A percentile compares a stretch with the other conserved stretches of the same genome.
phyloP scores from a whole-genome alignment of 1,139 yeast genomes.

The Yamadazyma taylorii region DNA sequence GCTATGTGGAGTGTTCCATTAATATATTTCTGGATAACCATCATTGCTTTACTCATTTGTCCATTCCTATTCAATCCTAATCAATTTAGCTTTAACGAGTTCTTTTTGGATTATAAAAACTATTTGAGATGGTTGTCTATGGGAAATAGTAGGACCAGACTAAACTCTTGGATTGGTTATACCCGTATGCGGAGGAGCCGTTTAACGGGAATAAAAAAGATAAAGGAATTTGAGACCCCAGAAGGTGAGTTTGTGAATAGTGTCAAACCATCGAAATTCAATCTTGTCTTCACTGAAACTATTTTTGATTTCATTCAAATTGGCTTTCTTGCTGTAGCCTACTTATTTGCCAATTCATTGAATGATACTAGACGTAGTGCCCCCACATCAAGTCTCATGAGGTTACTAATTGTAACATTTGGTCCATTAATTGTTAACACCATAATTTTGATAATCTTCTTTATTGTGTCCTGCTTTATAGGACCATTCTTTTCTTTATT shows the following conservation, averaged over 20 bases:
- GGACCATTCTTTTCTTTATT: constrained; percentile 48
- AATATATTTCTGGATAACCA: constrained; percentile 51
- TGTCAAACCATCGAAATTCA: constrained; percentile 40
- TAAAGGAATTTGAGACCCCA: constrained; percentile 15
- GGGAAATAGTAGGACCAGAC: constrained; percentile 37
- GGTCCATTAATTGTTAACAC: constrained; percentile 51
- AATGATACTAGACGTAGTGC: constrained; percentile 29
- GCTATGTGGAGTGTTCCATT: constrained; percentile 50
- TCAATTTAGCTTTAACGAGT: constrained; percentile 50
- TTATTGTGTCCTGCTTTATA: constrained; percentile 38
- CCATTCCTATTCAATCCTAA: constrained; percentile 55
- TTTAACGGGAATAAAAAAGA: constrained; percentile 44
- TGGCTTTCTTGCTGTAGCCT: constrained; percentile 36
- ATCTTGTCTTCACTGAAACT: constrained; percentile 32
- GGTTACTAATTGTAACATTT: constrained; percentile 43
- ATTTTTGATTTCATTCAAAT: constrained; percentile 29
- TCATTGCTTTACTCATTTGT: constrained; percentile 43
- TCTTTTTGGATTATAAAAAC: constrained; percentile 46
- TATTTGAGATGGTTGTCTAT: constrained; percentile 44
- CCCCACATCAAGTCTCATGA: constrained; percentile 34
- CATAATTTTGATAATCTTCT: constrained; percentile 35
- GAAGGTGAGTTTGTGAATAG: constrained; percentile 30
- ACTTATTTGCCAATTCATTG: constrained; percentile 46
- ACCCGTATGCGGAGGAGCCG: constrained; percentile 40
- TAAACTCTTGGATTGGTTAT: constrained; percentile 44